A percentile compares a stretch with the other conserved stretches of the same genome.
Conservation (phyloP, 2,329 filamentous ascomycete genomes). For the Colletotrichum noveboracense region DNA sequence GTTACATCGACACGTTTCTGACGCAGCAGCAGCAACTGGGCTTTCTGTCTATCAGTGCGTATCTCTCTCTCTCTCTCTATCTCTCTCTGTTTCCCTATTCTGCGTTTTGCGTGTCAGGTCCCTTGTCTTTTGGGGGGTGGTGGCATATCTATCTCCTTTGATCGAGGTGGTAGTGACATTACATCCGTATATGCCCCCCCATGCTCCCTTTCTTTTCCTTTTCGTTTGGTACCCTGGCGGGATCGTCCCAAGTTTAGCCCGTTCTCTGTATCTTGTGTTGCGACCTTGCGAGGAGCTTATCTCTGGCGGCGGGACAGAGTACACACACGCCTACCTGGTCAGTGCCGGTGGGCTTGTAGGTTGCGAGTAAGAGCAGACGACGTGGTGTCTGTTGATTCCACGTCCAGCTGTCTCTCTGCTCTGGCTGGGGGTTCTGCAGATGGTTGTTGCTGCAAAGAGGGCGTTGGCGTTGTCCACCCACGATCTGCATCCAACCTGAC, state of each 20-base stretch:
- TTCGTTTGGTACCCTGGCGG: neutral
- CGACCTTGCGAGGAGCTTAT: neutral
- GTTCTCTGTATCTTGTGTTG: neutral
- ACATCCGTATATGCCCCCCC: neutral
- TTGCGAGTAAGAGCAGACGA: neutral
- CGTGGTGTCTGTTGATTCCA: neutral
- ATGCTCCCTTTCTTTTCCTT: neutral
- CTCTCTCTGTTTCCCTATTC: neutral
- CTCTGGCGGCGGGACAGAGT: neutral
- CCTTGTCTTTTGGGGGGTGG: neutral
- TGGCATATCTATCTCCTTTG: neutral
- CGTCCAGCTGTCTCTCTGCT: neutral
- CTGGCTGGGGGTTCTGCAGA: neutral
- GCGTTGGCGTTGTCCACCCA: too few species aligned
- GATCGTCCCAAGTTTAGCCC: neutral
- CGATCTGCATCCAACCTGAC: neutral
- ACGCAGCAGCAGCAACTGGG: neutral
- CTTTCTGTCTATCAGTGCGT: neutral
- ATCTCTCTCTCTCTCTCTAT: neutral
- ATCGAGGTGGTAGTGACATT: neutral
- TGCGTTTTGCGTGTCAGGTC: neutral
- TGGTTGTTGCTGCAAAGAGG: too few species aligned
- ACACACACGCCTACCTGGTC: neutral
- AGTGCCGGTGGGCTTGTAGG: neutral
- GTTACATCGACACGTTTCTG: neutral